phyloP scores from a whole-genome alignment of 805 yeast genomes.

The Suhomyces sp. region DNA sequence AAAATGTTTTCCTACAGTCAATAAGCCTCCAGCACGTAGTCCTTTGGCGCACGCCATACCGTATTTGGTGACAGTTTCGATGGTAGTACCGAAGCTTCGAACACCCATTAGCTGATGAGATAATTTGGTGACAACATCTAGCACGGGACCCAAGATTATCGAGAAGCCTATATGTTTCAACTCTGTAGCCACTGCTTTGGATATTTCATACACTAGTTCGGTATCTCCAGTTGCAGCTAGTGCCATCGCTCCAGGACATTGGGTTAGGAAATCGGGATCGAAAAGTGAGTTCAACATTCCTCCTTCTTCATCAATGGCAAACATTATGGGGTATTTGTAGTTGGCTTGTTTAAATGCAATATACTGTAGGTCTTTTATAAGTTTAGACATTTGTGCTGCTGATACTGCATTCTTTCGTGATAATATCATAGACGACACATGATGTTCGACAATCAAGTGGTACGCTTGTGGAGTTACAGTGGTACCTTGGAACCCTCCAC shows the following conservation, averaged over 20 bases:
- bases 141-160: constrained; percentile 58
- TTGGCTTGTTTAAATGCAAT: constrained; percentile 48
- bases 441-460: constrained; percentile 48
- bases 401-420: constrained; percentile 49
- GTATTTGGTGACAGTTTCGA: constrained; percentile 54
- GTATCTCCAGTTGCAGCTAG: constrained; percentile 52
- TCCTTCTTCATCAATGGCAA: constrained; percentile 62
- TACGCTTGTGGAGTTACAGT: constrained; percentile 51
- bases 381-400: constrained; percentile 46
- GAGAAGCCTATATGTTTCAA: constrained; percentile 53
- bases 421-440: constrained; percentile 50
- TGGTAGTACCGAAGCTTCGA: constrained; percentile 58
- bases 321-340: constrained; percentile 51
- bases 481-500: constrained; percentile 60
- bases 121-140: constrained; percentile 56
- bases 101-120: constrained; percentile 59
- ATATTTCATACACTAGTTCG: constrained; percentile 48
- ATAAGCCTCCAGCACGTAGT: constrained; percentile 49
- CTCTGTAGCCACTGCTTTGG: constrained; percentile 53
- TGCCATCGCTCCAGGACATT: constrained; percentile 67
- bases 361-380: constrained; percentile 52
- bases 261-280: constrained; percentile 50
- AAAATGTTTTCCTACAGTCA: constrained; percentile 60
- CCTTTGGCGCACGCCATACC: constrained; percentile 55
- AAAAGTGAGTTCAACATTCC: constrained; percentile 60